Percentiles rank a stretch among this genome's conserved stretches.
These are phyloP conservation scores for Porpolomopsis calyptriformis DNA, from an alignment of 768 basidiomycete genomes.

Conservation along the genomic window DNA sequence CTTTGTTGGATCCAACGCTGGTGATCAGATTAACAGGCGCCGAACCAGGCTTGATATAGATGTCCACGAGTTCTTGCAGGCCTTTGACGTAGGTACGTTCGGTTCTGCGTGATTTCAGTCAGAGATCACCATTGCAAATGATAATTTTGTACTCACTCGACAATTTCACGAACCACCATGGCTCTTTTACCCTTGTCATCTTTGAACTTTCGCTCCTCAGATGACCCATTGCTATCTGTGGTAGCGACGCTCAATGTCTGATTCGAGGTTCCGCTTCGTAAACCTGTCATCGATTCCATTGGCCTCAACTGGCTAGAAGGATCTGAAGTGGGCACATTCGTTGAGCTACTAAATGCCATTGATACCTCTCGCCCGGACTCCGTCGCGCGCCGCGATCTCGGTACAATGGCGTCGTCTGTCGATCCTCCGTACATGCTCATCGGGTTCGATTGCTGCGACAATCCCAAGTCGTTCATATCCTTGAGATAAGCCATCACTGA, in stretches of 20 bases:
- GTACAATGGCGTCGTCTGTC: slow-evolving; percentile 30
- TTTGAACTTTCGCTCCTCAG: slow-evolving; percentile 81
- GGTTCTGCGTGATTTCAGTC: slow-evolving; percentile 42
- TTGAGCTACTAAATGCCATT: slow-evolving; percentile 38
- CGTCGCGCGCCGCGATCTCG: slow-evolving; percentile 62
- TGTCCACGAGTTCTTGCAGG: slow-evolving; percentile 87
- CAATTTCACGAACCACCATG: slow-evolving; percentile 81
- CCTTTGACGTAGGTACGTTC: slow-evolving; percentile 92
- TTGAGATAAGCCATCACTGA: slow-evolving; percentile 93
- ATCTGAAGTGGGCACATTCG: slow-evolving; percentile 30
- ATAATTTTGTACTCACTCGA: slow-evolving; percentile 49
- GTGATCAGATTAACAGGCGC: slow-evolving; percentile 60
- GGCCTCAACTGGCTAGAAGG: slow-evolving; percentile 51
- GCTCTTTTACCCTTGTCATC: slow-evolving; percentile 81
- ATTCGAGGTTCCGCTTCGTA: slow-evolving; percentile 48
- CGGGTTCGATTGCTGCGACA: slow-evolving; percentile 41
- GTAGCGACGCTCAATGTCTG: slow-evolving; percentile 66
- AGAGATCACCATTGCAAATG: slow-evolving; percentile 9
- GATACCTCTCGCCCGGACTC: slow-evolving; percentile 48
- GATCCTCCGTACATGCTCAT: slow-evolving; percentile 49
- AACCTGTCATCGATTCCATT: slow-evolving; percentile 47
- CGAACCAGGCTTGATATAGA: slow-evolving; percentile 83
- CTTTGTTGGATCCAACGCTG: slow-evolving; percentile 62
- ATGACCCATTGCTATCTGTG: slow-evolving; percentile 65
- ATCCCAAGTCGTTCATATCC: slow-evolving; percentile 87